Conservation (phyloP, 2,329 filamentous ascomycete genomes). For the Beauveria brongniartii region DNA sequence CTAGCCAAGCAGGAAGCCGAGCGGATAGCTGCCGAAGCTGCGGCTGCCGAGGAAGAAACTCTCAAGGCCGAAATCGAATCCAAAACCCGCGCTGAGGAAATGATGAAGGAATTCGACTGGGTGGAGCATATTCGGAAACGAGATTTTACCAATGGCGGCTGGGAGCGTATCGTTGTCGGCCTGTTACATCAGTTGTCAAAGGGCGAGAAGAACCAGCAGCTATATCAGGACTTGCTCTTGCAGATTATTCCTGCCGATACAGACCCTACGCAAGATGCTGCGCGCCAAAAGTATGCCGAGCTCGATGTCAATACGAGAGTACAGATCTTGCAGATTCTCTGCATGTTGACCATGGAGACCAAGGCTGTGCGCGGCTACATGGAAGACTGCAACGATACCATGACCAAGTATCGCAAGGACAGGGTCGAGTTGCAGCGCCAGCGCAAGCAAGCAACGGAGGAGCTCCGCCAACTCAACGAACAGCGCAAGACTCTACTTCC, state of each 20-base stretch:
- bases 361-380: slow-evolving; percentile 81
- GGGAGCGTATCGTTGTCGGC: slow-evolving; percentile 84
- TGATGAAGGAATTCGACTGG: slow-evolving; percentile 72
- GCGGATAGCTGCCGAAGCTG: slow-evolving; percentile 52
- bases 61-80: slow-evolving; percentile 39
- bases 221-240: slow-evolving; percentile 70
- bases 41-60: slow-evolving; percentile 43
- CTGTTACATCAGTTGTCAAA: slow-evolving; percentile 78
- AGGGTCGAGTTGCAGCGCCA: slow-evolving; percentile 88
- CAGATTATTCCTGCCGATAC: slow-evolving; percentile 72
- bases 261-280: slow-evolving; percentile 68
- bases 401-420: slow-evolving; percentile 91
- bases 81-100: slow-evolving; percentile 65
- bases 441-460: slow-evolving; percentile 61
- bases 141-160: slow-evolving; percentile 80
- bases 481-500: slow-evolving; percentile 65
- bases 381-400: slow-evolving; percentile 84
- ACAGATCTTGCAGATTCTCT: slow-evolving; percentile 73
- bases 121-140: slow-evolving; percentile 74
- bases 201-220: slow-evolving; percentile 58
- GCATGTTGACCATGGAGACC: slow-evolving; percentile 77
- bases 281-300: slow-evolving; percentile 60
- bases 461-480: slow-evolving; percentile 62
- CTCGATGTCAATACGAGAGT: slow-evolving; percentile 80
- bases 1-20: slow-evolving; percentile 74